Evolutionary conservation across 2,329 filamentous ascomycete species (phyloP).

Genomic region (Aspergillus intermedius): DNA sequence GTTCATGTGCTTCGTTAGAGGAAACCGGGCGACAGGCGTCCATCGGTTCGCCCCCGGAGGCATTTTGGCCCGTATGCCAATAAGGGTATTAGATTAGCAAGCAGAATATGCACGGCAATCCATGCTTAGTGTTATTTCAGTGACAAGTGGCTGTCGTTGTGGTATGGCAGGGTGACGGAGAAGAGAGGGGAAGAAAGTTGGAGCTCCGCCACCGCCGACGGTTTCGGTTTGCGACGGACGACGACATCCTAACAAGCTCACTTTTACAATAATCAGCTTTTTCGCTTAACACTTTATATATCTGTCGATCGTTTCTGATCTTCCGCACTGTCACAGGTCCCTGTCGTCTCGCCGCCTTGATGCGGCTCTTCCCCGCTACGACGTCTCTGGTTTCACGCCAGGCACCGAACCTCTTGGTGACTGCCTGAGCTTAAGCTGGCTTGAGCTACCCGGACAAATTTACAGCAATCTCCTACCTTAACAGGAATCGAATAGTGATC

Average conservation of each 20-base stretch:
- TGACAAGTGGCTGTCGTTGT: no score
- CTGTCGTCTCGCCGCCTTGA: slow-evolving; percentile 13
- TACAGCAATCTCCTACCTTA: no score
- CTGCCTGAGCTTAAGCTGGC: no score
- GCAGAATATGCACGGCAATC: neutral
- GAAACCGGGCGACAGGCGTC: slow-evolving; percentile 14
- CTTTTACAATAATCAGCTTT: neutral
- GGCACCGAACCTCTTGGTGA: slow-evolving; percentile 6
- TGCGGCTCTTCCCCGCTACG: slow-evolving; percentile 13
- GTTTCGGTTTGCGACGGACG: no score
- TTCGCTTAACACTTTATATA: neutral
- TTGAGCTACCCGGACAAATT: no score
- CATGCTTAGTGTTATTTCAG: no score
- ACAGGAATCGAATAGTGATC: no score
- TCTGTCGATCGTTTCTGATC: no score
- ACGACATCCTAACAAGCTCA: no score
- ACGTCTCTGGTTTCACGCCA: slow-evolving; percentile 12
- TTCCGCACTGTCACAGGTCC: neutral
- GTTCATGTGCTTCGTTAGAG: slow-evolving; percentile 15
- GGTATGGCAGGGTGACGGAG: no score
- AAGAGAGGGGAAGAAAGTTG: no score
- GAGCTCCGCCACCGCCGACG: no score
- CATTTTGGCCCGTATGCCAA: slow-evolving; percentile 1
- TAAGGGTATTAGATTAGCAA: neutral
- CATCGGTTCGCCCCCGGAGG: slow-evolving; percentile 9